Evolutionary conservation across 1,284 basidiomycete species (phyloP), one percentile per base, ranked within the genome.

Genomic region (Malassezia obtusa): DNA sequence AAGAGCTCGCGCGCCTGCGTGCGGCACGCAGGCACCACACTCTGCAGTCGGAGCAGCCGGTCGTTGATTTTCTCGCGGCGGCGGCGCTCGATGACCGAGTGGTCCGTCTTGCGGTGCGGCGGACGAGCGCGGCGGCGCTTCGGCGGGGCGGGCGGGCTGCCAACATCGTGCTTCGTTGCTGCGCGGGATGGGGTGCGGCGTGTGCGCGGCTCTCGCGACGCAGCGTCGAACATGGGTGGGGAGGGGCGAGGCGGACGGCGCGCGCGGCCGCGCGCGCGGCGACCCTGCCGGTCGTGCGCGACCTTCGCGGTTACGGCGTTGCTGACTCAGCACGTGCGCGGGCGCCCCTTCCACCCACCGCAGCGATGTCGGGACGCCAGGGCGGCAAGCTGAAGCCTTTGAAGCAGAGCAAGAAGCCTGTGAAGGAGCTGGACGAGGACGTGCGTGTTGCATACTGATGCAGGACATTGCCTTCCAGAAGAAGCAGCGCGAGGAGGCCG

Each of bases 21-120:
- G 38, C 59, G 60, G 35, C 71, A 73, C 9, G 71, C 71, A 0
- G 71, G 71, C 10, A 73, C 64, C 14, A 59, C 45, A 33, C 52
- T 52, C 39, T 72, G 69, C 26, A 73, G 48, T 14, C 57, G 45
- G 32, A 72, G 59, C 8, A 73, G 64, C 44, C 67, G 65, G 46
- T 73, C 70, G 54, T 73, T 73, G 63, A 73, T 73, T 61, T 73
- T 73, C 39, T 71, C 68, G 17, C 71, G 45, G 10, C 71, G 52
- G 17, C 70, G 60, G 9, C 71, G 46, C 51, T 73, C 71, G 39
- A 73, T 73, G 52, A 72, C 57, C 17, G 64, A 67, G 49, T 73
- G 71, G 39, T 65, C 63, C 26, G 70, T 73, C 59, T 71, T 73
- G 48, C 70, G 63, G 28, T 64, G 50, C 40, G 66, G 56, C 19